Evolutionary conservation across 495 filamentous ascomycete species (phyloP).

Genomic region (Viridothelium virens): DNA sequence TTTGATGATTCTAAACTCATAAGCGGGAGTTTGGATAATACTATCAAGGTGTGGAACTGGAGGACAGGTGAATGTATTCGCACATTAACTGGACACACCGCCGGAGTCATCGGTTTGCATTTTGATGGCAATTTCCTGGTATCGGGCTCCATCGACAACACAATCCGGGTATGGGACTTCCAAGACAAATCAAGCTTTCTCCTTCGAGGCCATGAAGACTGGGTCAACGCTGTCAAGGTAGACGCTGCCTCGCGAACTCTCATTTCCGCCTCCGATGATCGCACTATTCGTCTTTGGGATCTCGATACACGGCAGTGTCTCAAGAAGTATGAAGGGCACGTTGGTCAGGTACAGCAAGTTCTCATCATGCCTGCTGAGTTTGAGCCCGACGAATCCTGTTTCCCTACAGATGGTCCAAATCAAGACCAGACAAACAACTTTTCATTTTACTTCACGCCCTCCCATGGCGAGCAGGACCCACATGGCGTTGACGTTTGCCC

Average conservation of each 20-base stretch:
- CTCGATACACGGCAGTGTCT: constrained; percentile 73
- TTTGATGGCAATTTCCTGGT: constrained; percentile 77
- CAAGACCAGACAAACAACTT: constrained; percentile 37
- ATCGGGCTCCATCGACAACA: constrained; percentile 79
- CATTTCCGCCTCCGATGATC: constrained; percentile 89
- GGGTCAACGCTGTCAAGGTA: constrained; percentile 87
- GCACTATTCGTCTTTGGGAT: constrained; percentile 87
- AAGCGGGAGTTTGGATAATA: constrained; percentile 72
- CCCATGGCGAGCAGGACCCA: constrained; percentile 42
- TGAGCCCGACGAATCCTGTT: constrained; percentile 66
- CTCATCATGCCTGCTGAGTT: constrained; percentile 74
- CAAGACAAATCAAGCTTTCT: constrained; percentile 68
- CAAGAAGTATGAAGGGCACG: constrained; percentile 80
- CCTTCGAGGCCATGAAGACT: constrained; percentile 78
- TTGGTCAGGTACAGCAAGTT: constrained; percentile 91
- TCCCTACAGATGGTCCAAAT: constrained; percentile 28
- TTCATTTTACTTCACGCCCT: constrained; percentile 29
- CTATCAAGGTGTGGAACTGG: constrained; percentile 93
- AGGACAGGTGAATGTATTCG: constrained; percentile 80
- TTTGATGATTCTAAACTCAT: constrained; percentile 90
- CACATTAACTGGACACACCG: constrained; percentile 68
- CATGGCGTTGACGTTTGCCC: constrained; percentile 5
- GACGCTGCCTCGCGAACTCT: constrained; percentile 74
- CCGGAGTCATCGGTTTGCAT: constrained; percentile 76
- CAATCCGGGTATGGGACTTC: constrained; percentile 92